Base-by-base conservation (phyloP, 2,329 filamentous ascomycete species). In the Verticillium klebahnii region DNA sequence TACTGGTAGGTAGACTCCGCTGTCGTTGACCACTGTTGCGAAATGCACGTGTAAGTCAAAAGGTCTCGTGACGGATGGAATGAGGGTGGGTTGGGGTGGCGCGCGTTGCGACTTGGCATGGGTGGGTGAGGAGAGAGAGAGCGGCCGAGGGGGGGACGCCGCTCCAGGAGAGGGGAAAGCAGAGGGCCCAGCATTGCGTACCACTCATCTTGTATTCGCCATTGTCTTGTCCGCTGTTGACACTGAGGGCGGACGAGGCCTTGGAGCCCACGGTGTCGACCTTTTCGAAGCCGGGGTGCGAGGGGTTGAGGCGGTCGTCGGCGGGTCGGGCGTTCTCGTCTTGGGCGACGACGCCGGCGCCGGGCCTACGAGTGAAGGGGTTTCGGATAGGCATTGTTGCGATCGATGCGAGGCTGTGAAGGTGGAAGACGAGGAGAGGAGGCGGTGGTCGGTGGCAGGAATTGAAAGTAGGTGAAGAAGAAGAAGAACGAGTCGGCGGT, bases 1-100 rank as follows among this genome's bases (percentile, higher is more conserved):
- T 87, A 95, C 92, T 69, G 94, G 94, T 68, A 98, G 85, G 78
- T 96, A 98, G 65, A 97, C 90, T 67, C 94, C 94, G 74, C 91
- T 96, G 77, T 96, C 93, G 73, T 96, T 96, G 75, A 98, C 95
- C 67, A 97, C 94, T 97, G 74, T 58, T 56, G 57, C 63, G 69
- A 69, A 67, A 67, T 57, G 55, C 29, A 39, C 45, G n/a, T 50
- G 19, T 50, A 23, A 50, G 45, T 50, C 45, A 50, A 50, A 50
- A 9, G 19, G 45, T 40, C 56, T 23, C n/a, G 37, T 23, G 56
- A 58, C 36, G 36, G 23, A 25, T 15, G 45, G n/a, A 8, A 23
- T n/a, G 19, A 58, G n/a, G 52, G 63, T 60, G 61, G 64, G 40
- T 57, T 64, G 55, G 60, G 62, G 45, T 12, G 45, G 12, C 23